Evolutionary conservation across 495 filamentous ascomycete species (phyloP), one percentile per base, ranked within the genome.

Genomic region (Chaetomidium leptoderma): DNA sequence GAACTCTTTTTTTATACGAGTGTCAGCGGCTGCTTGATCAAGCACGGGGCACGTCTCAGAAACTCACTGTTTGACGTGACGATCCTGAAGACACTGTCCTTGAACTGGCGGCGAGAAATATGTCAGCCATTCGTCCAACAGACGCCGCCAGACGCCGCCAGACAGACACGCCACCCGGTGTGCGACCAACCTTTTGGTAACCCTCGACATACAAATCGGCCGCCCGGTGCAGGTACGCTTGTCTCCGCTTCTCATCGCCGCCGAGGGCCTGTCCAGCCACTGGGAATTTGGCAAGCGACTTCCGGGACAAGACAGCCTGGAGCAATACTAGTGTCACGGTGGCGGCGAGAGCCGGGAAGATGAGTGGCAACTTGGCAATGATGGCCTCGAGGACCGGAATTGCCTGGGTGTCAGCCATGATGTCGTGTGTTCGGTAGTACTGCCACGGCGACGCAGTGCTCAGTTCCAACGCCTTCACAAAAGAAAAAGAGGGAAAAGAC

Each of bases 51-150:
- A 57, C 11, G 13, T 23, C n/a, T 19, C 26, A 7, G 21, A 16
- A 4, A 9, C 43, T 10, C 67, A 72, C 70, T 59, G 42, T 65
- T 64, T 0, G 65, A 29, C 2, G 69, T 67, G 0, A 71, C 59
- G 40, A 74, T 56, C 19, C 68, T 55, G 19, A 65, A 76, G 17
- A 74, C 48, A 24, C 63, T 66, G n/a, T 68, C 49, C 26, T 68
- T 73, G 57, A 73, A 76, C 66, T 72, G 43, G 1, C 7, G 10
- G 4, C n/a, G n/a, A n/a, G n/a, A n/a, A n/a, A n/a, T n/a, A n/a
- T n/a, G n/a, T n/a, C n/a, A n/a, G n/a, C n/a, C n/a, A n/a, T n/a
- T n/a, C n/a, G n/a, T n/a, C n/a, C n/a, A n/a, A n/a, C n/a, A n/a
- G n/a, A n/a, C n/a, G n/a, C n/a, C n/a, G n/a, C n/a, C n/a, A n/a